A percentile compares a stretch with the other conserved stretches of the same genome.
phyloP scores from a whole-genome alignment of 2,329 filamentous ascomycete species.

The Xylariales sp. region DNA sequence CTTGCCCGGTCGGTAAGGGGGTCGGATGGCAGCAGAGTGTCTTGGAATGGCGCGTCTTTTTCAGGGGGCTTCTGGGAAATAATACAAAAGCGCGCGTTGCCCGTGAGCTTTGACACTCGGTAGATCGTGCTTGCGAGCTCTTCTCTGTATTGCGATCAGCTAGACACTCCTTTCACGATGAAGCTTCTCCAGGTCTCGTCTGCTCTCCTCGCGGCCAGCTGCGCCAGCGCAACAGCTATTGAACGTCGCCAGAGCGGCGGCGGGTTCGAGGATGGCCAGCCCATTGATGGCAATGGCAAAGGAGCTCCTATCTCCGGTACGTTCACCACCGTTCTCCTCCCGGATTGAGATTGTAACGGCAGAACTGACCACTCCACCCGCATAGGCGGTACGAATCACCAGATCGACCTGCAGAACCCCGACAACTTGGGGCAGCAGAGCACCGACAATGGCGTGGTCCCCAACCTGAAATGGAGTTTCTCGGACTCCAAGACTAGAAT shows the following conservation, averaged over 20 bases:
- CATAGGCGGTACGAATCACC: constrained; percentile 71
- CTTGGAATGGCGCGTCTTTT: background rate
- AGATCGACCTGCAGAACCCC: constrained; percentile 71
- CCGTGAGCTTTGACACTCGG: constrained; percentile 1
- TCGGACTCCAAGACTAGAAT: constrained; percentile 73
- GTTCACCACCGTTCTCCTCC: constrained; percentile 19
- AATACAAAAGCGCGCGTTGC: constrained; percentile 24
- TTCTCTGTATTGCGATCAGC: background rate
- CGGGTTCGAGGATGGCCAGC: constrained; percentile 64
- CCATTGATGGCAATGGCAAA: constrained; percentile 67
- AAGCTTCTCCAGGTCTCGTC: constrained; percentile 39
- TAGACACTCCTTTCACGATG: constrained; percentile 35
- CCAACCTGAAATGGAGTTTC: constrained; percentile 77
- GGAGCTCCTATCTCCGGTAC: constrained; percentile 69
- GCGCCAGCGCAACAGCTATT: constrained; percentile 40
- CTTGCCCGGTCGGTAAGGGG: constrained; percentile 23
- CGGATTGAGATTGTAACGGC: too few species aligned
- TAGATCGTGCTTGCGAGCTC: background rate
- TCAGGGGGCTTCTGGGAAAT: background rate
- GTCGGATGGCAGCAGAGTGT: constrained; percentile 7
- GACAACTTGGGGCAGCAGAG: constrained; percentile 70
- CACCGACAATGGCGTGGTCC: constrained; percentile 72
- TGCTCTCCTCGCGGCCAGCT: constrained; percentile 38
- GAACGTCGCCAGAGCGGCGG: constrained; percentile 43
- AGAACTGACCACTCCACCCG: constrained; percentile 16